Base-by-base conservation (phyloP, 805 yeast species). In the Candida ulmi region DNA sequence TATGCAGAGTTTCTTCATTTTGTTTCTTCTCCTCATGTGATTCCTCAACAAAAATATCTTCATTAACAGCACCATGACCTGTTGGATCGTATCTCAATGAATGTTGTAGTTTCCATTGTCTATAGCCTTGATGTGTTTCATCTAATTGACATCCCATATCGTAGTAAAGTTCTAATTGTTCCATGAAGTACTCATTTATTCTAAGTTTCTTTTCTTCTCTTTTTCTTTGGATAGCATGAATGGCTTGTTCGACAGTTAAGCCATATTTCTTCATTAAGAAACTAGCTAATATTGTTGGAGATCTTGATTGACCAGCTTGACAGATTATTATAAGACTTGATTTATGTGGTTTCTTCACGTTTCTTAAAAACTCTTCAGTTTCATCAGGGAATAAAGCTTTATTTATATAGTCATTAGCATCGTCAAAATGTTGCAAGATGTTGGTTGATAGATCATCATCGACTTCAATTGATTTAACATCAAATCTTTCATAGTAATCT, bases 261-360 rank as follows among this genome's bases (percentile, higher is more conserved):
- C 76, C 71, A 58, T 83, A 69, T 37, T 88, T 66, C 55, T 79
- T 74, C 96, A 93, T 91, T 32, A 90, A 76, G 58, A 87, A 95
- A 0, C 97, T 95, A 36, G 86, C 78, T 28, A 82, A 80, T 13
- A 88, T 81, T 0, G 97, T 80, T 0, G 85, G 91, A 5, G 96
- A 85, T 47, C 99, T 70, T 1, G 96, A 88, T 23, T 87, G 86
- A 1, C 99, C 99, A 23, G 95, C 97, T 43, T 91, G 86, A 60
- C 95, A 86, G 55, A 83, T 87, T 11, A 83, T 75, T 43, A 78
- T 66, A 1, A 74, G 64, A n/a, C 68, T 65, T 5, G 73, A 71
- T 37, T 59, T 53, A 38, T 75, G 76, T 43, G 39, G 51, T 55
- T 45, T 53, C 43, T 35, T 51, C 19, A 36, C 65, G 12, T 52